Evolutionary conservation across 1,284 basidiomycete species (phyloP).

Genomic region (Lignosus rhinocerotis): DNA sequence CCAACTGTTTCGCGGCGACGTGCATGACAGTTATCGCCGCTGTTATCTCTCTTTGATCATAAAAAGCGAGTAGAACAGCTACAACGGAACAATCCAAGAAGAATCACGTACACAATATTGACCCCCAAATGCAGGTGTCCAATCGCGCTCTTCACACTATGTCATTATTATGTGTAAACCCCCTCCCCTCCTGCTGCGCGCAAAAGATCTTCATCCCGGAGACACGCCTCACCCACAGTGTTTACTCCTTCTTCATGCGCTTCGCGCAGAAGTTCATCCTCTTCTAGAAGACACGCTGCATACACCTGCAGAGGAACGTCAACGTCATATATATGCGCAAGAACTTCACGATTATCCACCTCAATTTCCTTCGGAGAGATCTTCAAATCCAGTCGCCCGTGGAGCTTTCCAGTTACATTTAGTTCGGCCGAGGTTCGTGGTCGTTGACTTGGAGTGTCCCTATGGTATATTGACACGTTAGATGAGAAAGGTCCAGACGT

Average conservation of each 20-base stretch:
- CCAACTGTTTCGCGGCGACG: no score
- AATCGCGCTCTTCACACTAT: no score
- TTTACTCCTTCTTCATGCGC: background rate
- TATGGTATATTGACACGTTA: background rate
- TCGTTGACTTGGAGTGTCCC: background rate
- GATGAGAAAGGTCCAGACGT: background rate
- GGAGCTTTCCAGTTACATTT: background rate
- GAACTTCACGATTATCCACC: background rate
- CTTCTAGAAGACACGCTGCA: constrained; percentile 7
- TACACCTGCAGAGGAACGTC: background rate
- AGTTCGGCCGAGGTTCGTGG: background rate
- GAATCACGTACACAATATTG: no score
- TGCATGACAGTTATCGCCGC: background rate
- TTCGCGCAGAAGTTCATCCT: constrained; percentile 17
- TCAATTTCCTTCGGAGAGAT: constrained; percentile 10
- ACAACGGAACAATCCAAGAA: no score
- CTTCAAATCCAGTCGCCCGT: background rate
- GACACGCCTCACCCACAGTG: background rate
- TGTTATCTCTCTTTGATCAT: background rate
- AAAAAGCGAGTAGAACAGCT: no score
- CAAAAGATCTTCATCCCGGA: no score
- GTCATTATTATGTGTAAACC: no score
- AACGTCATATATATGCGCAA: background rate
- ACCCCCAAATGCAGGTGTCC: no score
- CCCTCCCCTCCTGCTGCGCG: no score